phyloP scores from a whole-genome alignment of 2,329 filamentous ascomycete genomes.

The Sclerotinia subarctica region DNA sequence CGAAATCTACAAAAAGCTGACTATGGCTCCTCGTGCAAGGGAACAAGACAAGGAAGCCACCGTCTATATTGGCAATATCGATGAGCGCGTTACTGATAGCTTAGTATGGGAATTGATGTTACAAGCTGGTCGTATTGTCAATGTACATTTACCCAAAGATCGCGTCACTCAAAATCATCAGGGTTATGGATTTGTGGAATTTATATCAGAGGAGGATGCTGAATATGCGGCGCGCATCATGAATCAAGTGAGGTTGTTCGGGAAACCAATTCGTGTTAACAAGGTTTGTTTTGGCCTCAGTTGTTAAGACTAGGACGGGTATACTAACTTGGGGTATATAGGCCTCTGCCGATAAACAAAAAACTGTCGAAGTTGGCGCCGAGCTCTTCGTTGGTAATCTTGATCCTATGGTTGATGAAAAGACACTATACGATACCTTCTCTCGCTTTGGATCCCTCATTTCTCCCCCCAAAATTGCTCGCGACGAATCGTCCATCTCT shows the following conservation, averaged over 20 bases:
- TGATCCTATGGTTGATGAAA: slow-evolving; percentile 91
- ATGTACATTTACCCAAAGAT: slow-evolving; percentile 97
- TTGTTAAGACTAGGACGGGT: background rate
- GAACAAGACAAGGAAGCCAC: slow-evolving; percentile 98
- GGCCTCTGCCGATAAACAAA: slow-evolving; percentile 87
- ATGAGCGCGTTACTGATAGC: slow-evolving; percentile 88
- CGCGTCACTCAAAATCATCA: slow-evolving; percentile 95
- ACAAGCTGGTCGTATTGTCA: slow-evolving; percentile 94
- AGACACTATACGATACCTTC: slow-evolving; percentile 93
- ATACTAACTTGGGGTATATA: slow-evolving; percentile 23
- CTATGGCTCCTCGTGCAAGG: slow-evolving; percentile 47
- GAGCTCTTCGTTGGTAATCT: slow-evolving; percentile 97
- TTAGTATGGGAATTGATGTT: slow-evolving; percentile 98
- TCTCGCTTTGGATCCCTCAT: slow-evolving; percentile 85
- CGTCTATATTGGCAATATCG: slow-evolving; percentile 96
- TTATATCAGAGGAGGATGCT: slow-evolving; percentile 90
- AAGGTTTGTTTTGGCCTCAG: slow-evolving; percentile 56
- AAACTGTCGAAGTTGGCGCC: slow-evolving; percentile 87
- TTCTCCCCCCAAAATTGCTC: slow-evolving; percentile 82
- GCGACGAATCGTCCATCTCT: slow-evolving; percentile 81
- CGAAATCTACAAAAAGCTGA: slow-evolving; percentile 30
- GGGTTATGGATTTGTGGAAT: slow-evolving; percentile 98
- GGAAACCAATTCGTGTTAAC: slow-evolving; percentile 94
- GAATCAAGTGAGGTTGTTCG: slow-evolving; percentile 91
- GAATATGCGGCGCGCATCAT: slow-evolving; percentile 96